Conservation (phyloP, 2,329 filamentous ascomycete species). For the Ophiostoma ulmi region DNA sequence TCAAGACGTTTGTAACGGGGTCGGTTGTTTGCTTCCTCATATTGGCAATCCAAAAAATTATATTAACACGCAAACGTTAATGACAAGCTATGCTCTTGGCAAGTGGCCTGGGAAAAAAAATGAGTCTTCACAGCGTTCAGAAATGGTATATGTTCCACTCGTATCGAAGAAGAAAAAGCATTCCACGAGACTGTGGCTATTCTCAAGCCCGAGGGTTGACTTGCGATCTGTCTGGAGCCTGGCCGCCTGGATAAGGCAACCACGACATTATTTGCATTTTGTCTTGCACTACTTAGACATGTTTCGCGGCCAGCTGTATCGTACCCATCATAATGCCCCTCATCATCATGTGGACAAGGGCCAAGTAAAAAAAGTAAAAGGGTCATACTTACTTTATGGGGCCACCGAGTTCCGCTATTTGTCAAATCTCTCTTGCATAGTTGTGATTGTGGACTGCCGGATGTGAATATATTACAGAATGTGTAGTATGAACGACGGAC, state of each 20-base stretch:
- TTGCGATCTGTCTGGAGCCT: not conserved
- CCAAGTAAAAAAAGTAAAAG: not conserved
- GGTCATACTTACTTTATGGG: not conserved
- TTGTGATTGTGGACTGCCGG: not conserved
- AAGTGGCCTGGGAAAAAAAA: no score
- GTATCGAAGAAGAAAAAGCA: not conserved
- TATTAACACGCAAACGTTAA: no score
- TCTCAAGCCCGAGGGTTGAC: not conserved
- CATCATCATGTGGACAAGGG: not conserved
- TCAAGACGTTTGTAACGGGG: not conserved
- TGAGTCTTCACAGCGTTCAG: not conserved
- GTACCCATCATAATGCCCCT: not conserved
- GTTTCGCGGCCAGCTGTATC: not conserved
- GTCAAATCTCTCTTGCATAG: not conserved
- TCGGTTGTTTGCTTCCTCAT: no score
- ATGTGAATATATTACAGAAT: no score
- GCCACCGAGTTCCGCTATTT: not conserved
- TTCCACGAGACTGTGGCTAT: not conserved
- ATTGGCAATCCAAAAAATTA: no score
- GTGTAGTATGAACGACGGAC: no score
- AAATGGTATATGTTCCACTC: not conserved
- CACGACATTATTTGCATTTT: not conserved
- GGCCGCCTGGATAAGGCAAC: not conserved
- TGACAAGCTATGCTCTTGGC: no score
- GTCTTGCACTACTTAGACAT: no score